Percentiles rank a stretch among this genome's conserved stretches.
Evolutionary conservation across 2,329 filamentous ascomycete species (phyloP).

Genomic region (Apiospora pterosperma): DNA sequence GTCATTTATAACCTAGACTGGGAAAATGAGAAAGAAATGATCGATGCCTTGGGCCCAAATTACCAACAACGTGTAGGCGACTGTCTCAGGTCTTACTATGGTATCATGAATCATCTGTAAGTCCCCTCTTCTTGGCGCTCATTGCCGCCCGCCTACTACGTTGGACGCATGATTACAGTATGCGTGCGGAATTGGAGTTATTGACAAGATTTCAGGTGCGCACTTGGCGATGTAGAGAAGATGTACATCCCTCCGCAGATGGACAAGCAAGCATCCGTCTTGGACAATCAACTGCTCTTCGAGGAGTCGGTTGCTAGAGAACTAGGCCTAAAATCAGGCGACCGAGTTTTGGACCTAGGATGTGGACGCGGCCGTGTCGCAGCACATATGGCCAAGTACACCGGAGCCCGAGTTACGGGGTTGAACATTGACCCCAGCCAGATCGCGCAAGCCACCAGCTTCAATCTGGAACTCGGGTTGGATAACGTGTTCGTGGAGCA

Average conservation of each 20-base stretch:
- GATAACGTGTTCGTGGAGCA: slow-evolving; percentile 44
- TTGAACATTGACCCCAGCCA: slow-evolving; percentile 54
- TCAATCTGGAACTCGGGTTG: slow-evolving; percentile 28
- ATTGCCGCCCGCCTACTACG: not conserved
- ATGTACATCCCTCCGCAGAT: slow-evolving; percentile 56
- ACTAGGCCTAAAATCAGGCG: slow-evolving; percentile 40
- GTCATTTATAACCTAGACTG: slow-evolving; percentile 55
- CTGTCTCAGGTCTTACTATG: slow-evolving; percentile 49
- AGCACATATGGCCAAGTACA: slow-evolving; percentile 47
- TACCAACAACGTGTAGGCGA: slow-evolving; percentile 49
- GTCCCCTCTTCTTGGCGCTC: not conserved
- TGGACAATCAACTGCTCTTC: slow-evolving; percentile 51
- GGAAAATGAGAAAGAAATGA: slow-evolving; percentile 47
- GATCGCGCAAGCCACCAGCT: slow-evolving; percentile 27
- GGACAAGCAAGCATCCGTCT: slow-evolving; percentile 44
- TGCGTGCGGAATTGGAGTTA: not conserved
- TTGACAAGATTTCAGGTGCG: slow-evolving; percentile 24
- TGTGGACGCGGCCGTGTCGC: slow-evolving; percentile 51
- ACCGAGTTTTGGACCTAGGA: slow-evolving; percentile 47
- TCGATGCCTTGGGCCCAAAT: slow-evolving; percentile 41
- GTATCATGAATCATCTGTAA: slow-evolving; percentile 50
- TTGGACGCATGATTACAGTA: not conserved
- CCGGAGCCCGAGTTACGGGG: slow-evolving; percentile 45
- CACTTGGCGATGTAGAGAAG: slow-evolving; percentile 53
- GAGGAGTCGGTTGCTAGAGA: slow-evolving; percentile 47